These are phyloP conservation scores for Thraustochytrium sp. DNA, from an alignment of 352 stramenopile species.

Conservation along the genomic window DNA sequence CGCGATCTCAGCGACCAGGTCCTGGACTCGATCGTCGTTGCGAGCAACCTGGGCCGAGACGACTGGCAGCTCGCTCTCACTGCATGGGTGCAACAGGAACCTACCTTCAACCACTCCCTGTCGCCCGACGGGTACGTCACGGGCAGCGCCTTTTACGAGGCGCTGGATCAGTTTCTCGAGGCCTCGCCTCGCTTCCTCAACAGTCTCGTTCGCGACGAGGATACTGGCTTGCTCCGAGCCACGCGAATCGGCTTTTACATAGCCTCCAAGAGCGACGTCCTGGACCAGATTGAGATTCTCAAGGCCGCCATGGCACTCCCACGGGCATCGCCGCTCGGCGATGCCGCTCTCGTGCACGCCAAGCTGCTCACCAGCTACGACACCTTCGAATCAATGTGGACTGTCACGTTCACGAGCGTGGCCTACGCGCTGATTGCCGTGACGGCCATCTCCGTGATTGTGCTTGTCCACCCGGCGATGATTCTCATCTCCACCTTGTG, in stretches of 20 bases:
- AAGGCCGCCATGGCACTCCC: background rate
- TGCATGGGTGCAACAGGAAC: background rate
- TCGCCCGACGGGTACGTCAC: background rate
- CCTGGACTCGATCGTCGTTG: background rate
- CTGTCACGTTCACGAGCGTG: constrained; percentile 44
- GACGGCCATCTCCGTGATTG: no score
- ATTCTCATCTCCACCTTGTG: no score
- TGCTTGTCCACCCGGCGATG: no score
- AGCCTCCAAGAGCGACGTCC: background rate
- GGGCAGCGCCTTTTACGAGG: background rate
- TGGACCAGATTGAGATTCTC: background rate
- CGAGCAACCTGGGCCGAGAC: background rate
- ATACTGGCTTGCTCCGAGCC: background rate
- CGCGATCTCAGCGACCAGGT: background rate
- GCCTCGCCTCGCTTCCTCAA: background rate
- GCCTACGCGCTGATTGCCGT: constrained; percentile 44
- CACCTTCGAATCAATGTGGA: constrained; percentile 43
- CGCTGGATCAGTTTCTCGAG: background rate
- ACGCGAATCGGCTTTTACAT: background rate
- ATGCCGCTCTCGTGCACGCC: background rate
- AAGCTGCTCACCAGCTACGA: background rate
- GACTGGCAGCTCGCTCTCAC: constrained; percentile 27
- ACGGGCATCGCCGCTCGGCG: background rate
- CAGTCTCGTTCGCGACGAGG: background rate
- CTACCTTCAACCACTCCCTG: background rate